Evolutionary conservation across 2,329 filamentous ascomycete species (phyloP), one percentile per base, ranked within the genome.

Genomic region (Sporothrix brasiliensis): DNA sequence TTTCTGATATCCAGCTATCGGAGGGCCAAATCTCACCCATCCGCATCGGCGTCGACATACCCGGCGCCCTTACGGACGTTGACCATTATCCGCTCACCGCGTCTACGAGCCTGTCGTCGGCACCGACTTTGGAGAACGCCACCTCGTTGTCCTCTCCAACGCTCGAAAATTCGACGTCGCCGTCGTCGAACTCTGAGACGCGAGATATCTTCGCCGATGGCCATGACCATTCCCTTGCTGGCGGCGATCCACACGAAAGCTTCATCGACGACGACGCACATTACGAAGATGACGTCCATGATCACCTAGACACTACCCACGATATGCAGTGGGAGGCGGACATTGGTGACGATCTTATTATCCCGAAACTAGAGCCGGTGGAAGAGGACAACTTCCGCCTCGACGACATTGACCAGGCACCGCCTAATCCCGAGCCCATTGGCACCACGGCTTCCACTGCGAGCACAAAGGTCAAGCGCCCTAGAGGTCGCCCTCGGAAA

Each of bases 401-500:
- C 73, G 81, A 84, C 63, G 83, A 87, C 39, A 76, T 89, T 39
- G 83, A 85, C 74, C 81, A 82, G 69, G 83, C 79, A 4, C 81
- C 82, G 4, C 74, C 75, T 24, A 77, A 78, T 30, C 74, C 77
- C 27, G 73, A 76, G 41, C 74, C 76, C 41, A 72, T 75, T 39
- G 73, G 72, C 56, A 72, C 71, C 9, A 71, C 77, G 1, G 70
- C 73, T 16, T 66, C 73, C 13, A 77, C 80, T 10, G 19, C 58
- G 24, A 24, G 58, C 34, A 74, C 79, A 24, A 87, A 86, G 74
- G 77, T 79, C 50, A 91, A 90, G 80, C 84, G 90, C 76, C 90
- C 90, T 75, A 87, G 93, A 76, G 93, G 93, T 47, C 86, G 93
- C 69, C 93, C 93, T 67, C 86, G 93, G 79, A 97, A 97, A 81